Conservation (phyloP, 257 asterid genomes). For the Solanum lignicaule region DNA sequence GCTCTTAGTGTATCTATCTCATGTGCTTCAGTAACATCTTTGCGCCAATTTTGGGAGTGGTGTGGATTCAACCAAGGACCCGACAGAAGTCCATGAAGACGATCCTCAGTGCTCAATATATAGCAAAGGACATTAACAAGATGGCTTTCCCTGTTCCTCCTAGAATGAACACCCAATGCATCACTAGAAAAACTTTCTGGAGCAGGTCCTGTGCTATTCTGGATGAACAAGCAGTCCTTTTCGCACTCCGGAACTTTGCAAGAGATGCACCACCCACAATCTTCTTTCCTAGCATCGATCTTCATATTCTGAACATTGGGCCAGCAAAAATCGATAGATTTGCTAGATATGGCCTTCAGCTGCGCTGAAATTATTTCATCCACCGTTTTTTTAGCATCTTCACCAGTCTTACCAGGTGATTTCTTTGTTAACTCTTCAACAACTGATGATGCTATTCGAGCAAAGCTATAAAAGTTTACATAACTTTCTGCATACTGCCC, state of each 20-base stretch:
- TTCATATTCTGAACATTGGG: conserved; percentile 33
- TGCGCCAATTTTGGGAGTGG: conserved; percentile 61
- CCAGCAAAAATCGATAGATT: conserved; percentile 56
- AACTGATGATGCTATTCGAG: conserved; percentile 50
- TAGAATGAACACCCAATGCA: conserved; percentile 34
- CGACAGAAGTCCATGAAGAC: conserved; percentile 73
- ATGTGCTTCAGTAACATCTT: conserved; percentile 35
- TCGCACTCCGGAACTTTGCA: conserved; percentile 64
- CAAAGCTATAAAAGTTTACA: conserved; percentile 62
- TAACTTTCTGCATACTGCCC: conserved; percentile 26
- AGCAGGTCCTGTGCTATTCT: conserved; percentile 39
- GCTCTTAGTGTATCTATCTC: conserved; percentile 36
- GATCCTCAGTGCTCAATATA: conserved; percentile 61
- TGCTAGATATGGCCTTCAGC: conserved; percentile 55
- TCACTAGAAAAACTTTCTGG: conserved; percentile 44
- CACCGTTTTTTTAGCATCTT: conserved; percentile 31
- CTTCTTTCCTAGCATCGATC: conserved; percentile 47
- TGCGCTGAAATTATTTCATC: conserved; percentile 59
- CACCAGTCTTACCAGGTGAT: conserved; percentile 39
- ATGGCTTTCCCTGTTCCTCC: conserved; percentile 44
- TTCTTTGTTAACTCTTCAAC: conserved; percentile 41
- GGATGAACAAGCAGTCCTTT: conserved; percentile 56
- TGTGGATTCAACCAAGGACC: conserved; percentile 92
- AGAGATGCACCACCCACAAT: conserved; percentile 90
- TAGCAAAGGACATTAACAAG: conserved; percentile 66